These are phyloP conservation scores for Aegilops speltoides DNA, from an alignment of 176 grass and related monocot species.

Conservation along the genomic window DNA sequence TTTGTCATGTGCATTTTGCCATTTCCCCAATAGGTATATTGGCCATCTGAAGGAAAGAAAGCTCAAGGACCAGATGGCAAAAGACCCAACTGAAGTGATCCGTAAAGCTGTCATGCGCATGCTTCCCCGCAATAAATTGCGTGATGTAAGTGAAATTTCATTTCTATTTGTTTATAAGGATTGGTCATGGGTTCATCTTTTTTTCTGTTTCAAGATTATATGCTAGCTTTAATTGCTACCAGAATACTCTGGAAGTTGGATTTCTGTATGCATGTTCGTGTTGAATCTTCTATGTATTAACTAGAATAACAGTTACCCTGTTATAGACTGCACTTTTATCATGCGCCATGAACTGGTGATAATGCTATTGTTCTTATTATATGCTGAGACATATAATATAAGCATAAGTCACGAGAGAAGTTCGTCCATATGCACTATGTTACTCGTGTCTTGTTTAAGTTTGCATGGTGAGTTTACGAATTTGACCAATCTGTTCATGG, in stretches of 20 bases:
- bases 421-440: not conserved
- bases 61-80: slow-evolving; percentile 90
- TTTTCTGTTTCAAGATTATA: not conserved
- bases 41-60: slow-evolving; percentile 91
- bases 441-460: not conserved
- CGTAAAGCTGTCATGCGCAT: slow-evolving; percentile 95
- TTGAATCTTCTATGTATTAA: not conserved
- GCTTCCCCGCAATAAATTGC: slow-evolving; percentile 90
- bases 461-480: not conserved
- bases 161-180: slow-evolving; percentile 7
- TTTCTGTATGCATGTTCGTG: not conserved
- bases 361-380: not conserved
- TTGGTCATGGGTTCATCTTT: not conserved
- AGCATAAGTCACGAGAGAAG: not conserved
- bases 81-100: slow-evolving; percentile 97
- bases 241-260: not conserved
- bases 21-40: slow-evolving; percentile 53
- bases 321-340: not conserved
- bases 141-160: slow-evolving; percentile 78
- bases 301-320: not conserved
- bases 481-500: not conserved
- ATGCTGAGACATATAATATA: not conserved
- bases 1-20: not conserved
- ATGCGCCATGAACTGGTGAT: not conserved
- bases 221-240: not conserved